Percentiles rank a stretch among this genome's conserved stretches.
These are phyloP conservation scores for Coprinellus micaceus DNA, from an alignment of 768 basidiomycete genomes.

Conservation along the genomic window DNA sequence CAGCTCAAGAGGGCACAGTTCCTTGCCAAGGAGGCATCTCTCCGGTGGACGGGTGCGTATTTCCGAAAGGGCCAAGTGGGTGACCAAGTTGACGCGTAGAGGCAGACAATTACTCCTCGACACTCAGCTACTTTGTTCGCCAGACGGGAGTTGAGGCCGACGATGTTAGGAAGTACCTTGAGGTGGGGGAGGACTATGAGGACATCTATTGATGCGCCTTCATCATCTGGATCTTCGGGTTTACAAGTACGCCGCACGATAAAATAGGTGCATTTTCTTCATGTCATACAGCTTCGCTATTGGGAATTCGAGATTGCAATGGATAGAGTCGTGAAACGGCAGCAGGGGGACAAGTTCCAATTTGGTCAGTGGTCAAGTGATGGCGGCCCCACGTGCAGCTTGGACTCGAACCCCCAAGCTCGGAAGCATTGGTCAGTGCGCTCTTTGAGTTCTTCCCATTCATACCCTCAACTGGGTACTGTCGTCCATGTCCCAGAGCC, in stretches of 20 bases:
- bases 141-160: slow-evolving; percentile 53
- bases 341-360: too few relatives aligned
- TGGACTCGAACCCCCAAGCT: slow-evolving; percentile 10
- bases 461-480: slow-evolving; percentile 11
- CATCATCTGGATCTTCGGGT: too few relatives aligned
- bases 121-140: slow-evolving; percentile 63
- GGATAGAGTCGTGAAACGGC: too few relatives aligned
- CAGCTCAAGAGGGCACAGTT: slow-evolving; percentile 68
- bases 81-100: background rate
- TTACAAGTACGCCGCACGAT: too few relatives aligned
- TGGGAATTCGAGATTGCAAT: too few relatives aligned
- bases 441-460: slow-evolving; percentile 8
- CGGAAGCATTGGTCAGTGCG: background rate
- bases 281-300: too few relatives aligned
- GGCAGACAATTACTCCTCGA: slow-evolving; percentile 66
- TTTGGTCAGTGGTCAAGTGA: slow-evolving; percentile 30
- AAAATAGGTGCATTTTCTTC: too few relatives aligned
- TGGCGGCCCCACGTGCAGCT: slow-evolving; percentile 26
- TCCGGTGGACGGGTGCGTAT: slow-evolving; percentile 83
- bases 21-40: slow-evolving; percentile 78
- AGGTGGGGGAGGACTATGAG: slow-evolving; percentile 71
- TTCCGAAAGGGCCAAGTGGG: background rate
- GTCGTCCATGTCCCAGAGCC: slow-evolving; percentile 60
- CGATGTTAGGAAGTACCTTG: slow-evolving; percentile 66
- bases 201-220: slow-evolving; percentile 49